Conservation (phyloP, 2,329 filamentous ascomycete genomes). For the Fusarium temperatum region DNA sequence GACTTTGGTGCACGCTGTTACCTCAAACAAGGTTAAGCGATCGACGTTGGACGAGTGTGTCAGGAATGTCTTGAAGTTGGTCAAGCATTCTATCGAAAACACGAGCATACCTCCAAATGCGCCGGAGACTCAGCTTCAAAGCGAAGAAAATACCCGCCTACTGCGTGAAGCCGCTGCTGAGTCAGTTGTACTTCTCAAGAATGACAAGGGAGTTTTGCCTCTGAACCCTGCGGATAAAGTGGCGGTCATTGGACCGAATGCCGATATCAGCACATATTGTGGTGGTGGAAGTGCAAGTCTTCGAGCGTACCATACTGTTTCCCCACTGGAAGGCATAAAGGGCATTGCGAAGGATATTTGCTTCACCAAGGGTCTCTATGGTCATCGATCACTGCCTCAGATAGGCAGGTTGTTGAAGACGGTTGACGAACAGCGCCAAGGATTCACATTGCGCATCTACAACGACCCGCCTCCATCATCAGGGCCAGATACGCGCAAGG, state of each 20-base stretch:
- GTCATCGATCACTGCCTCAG: background rate
- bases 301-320: background rate
- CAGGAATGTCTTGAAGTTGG: background rate
- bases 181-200: background rate
- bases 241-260: background rate
- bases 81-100: background rate
- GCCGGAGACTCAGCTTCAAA: background rate
- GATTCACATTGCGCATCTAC: background rate
- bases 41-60: background rate
- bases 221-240: background rate
- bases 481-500: background rate
- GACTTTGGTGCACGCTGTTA: background rate
- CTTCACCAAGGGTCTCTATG: background rate
- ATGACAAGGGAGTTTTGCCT: background rate
- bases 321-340: background rate
- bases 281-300: constrained; percentile 1
- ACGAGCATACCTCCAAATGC: background rate
- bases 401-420: background rate
- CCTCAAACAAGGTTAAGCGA: background rate
- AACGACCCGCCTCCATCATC: background rate
- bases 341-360: background rate
- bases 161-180: background rate
- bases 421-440: background rate
- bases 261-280: background rate
- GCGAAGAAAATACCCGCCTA: rapidly evolving